phyloP scores from a whole-genome alignment of 2,329 filamentous ascomycete species.

The Leptographium procerum region DNA sequence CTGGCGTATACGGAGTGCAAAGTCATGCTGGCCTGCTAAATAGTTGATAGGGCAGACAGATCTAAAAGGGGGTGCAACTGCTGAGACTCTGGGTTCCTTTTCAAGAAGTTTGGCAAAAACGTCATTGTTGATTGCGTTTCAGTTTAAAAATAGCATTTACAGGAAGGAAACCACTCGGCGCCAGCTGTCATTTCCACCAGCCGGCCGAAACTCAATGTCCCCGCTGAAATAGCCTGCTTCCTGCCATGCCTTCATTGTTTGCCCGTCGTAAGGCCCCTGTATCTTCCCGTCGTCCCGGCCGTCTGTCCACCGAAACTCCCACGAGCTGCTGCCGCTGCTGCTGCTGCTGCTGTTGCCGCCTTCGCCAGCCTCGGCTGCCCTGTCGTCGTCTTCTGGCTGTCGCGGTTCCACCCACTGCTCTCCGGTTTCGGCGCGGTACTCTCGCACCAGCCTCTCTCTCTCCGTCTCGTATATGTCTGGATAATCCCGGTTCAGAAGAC shows the following conservation, averaged over 20 bases:
- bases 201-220: conserved; percentile 66
- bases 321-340: conserved; percentile 34
- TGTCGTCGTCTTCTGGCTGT: conserved; percentile 17
- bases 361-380: background rate
- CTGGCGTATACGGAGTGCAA: background rate
- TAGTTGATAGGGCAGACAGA: background rate
- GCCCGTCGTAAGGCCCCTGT: conserved; percentile 78
- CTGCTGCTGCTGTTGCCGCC: background rate
- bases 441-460: conserved; percentile 69
- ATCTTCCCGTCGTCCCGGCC: conserved; percentile 65
- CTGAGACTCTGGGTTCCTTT: background rate
- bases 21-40: background rate
- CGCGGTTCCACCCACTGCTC: conserved; percentile 60
- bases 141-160: background rate
- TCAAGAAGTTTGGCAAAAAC: no score
- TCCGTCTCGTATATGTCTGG: conserved; percentile 88
- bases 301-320: conserved; percentile 92
- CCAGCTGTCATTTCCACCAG: conserved; percentile 45
- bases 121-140: background rate
- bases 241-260: conserved; percentile 84
- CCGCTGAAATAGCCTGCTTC: conserved; percentile 88
- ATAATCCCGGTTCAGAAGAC: conserved; percentile 69
- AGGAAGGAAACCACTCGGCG: conserved; percentile 26
- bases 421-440: conserved; percentile 75
- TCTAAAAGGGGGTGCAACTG: background rate